Base-by-base conservation (phyloP, 176 grass and related monocot species). In the Elaeis guineensis region DNA sequence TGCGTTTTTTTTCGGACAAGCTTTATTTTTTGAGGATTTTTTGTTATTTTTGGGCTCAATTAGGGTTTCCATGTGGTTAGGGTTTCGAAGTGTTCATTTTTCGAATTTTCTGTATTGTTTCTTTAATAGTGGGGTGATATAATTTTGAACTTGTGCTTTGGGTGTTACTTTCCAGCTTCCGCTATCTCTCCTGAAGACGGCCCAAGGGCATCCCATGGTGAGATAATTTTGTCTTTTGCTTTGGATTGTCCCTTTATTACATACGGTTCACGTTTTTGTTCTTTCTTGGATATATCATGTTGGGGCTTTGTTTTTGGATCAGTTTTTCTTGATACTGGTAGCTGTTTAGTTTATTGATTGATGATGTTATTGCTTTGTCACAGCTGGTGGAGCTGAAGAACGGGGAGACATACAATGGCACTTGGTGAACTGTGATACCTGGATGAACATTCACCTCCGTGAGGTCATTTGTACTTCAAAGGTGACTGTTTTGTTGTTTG, bases 391-490 rank as follows among this genome's bases (percentile, higher is more conserved):
- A 98, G 77, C 73, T 98, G 70, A 98, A 98, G 76, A 98, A 98
- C 39, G 94, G 94, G 2, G 94, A 98, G 74, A 98, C 94, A 1
- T 98, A 93, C 71, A 98, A 98, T 25, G 94, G 22, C 94, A 98
- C 72, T 83, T 98, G 79, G 94, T 98, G 25, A 98, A 98, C 52
- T 98, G 94, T 28, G 94, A 98, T 65, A 98, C 94, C 44, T 98
- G 94, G 94, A 98, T 98, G 94, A 98, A 98, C 70, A 98, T 98
- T 53, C 94, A 98, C 71, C 94, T 98, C 30, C 73, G 94, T 57
- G 94, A 98, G 77, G 94, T 98, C 67, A 98, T 98, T 62, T 98
- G 93, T 64, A 98, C 93, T 30, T 98, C 93, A 28, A 98, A 98
- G 93, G 93, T 98, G 65, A 75, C 23, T 58, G 25, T 16, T 18